Evolutionary conservation across 345 rosid species (phyloP).

Genomic region (Xanthoceras sorbifolium): DNA sequence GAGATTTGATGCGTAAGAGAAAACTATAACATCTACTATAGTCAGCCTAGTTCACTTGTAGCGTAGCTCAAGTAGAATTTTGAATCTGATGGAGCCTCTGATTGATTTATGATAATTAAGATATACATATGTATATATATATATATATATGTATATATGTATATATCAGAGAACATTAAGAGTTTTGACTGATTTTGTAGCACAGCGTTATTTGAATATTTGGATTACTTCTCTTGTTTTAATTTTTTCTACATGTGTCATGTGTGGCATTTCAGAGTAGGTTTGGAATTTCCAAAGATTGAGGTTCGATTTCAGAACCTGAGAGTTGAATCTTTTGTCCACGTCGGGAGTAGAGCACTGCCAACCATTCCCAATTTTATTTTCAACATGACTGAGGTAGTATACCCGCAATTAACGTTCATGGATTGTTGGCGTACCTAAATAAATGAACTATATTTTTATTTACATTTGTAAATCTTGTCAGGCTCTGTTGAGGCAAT

Average conservation of each 20-base stretch:
- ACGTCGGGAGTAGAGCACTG: constrained; percentile 90
- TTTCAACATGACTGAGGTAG: constrained; percentile 87
- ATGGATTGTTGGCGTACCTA: background rate
- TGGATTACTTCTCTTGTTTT: background rate
- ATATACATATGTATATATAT: no score
- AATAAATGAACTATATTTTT: background rate
- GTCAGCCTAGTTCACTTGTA: background rate
- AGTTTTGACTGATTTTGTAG: background rate
- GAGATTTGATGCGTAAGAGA: constrained; percentile 74
- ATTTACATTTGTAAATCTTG: background rate
- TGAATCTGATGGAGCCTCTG: background rate
- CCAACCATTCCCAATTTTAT: constrained; percentile 96
- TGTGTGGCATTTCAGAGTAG: constrained; percentile 53
- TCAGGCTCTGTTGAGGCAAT: constrained; percentile 72
- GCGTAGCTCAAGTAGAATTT: background rate
- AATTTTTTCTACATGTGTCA: constrained; percentile 4
- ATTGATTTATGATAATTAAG: background rate
- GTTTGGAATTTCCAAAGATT: constrained; percentile 84
- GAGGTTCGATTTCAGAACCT: constrained; percentile 86
- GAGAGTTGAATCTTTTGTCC: constrained; percentile 80
- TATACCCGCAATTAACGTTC: background rate
- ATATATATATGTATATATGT: no score
- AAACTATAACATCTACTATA: background rate
- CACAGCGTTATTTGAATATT: background rate
- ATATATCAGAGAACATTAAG: background rate